Evolutionary conservation across 345 rosid genomes (phyloP).

Genomic region (Viola odorata): DNA sequence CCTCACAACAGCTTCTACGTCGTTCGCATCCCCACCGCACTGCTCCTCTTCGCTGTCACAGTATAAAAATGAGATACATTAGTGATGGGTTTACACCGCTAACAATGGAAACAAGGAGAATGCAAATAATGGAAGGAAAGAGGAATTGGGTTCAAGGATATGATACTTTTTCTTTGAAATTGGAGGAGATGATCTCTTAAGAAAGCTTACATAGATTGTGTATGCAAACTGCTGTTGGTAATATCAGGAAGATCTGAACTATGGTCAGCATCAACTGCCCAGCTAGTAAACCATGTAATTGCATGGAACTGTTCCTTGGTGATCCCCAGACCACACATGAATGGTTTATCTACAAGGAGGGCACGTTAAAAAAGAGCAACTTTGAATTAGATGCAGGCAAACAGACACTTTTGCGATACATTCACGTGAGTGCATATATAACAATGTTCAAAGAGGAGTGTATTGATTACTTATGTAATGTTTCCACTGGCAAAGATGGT

Average conservation of each 20-base stretch:
- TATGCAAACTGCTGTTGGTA: conserved; percentile 27
- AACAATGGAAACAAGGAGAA: neutral
- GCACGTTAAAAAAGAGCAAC: neutral
- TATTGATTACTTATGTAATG: conserved; percentile 61
- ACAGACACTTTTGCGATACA: neutral
- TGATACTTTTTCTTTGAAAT: no score
- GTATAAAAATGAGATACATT: neutral
- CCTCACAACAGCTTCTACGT: conserved; percentile 53
- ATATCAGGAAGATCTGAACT: conserved; percentile 49
- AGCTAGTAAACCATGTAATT: conserved; percentile 84
- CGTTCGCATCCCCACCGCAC: conserved; percentile 22
- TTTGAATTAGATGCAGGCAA: neutral
- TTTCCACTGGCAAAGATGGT: conserved; percentile 97
- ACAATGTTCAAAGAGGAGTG: neutral
- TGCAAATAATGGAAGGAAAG: neutral
- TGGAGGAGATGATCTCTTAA: no score
- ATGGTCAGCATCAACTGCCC: conserved; percentile 98
- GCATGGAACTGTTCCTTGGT: conserved; percentile 65
- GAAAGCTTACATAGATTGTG: conserved; percentile 32
- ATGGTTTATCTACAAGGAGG: conserved; percentile 54
- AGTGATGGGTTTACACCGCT: neutral
- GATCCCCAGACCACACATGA: conserved; percentile 45
- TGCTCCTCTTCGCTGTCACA: conserved; percentile 39
- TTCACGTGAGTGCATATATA: neutral
- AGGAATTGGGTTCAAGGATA: neutral